phyloP scores from a whole-genome alignment of 768 basidiomycete genomes.

The Rubroboletus satanas region DNA sequence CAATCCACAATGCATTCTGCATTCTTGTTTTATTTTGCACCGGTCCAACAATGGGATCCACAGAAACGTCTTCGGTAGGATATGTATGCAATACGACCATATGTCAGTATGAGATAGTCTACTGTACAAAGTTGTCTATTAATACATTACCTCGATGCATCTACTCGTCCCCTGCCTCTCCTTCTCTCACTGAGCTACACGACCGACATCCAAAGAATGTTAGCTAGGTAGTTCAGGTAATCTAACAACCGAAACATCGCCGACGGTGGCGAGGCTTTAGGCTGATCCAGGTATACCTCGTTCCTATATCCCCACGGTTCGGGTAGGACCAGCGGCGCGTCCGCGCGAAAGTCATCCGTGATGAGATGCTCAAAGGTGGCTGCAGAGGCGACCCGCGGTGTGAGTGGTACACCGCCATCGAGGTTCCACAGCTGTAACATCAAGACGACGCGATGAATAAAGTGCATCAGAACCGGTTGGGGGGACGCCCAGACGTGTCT shows the following conservation, averaged over 20 bases:
- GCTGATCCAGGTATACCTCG: background rate
- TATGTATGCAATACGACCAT: no score
- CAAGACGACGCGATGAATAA: background rate
- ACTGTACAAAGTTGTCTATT: no score
- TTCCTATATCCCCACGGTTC: slow-evolving; percentile 19
- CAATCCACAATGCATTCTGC: no score
- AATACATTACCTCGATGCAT: no score
- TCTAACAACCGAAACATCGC: background rate
- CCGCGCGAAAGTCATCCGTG: slow-evolving; percentile 18
- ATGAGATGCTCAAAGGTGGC: slow-evolving; percentile 25
- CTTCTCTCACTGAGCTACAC: no score
- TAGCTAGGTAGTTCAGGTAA: background rate
- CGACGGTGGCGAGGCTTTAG: no score
- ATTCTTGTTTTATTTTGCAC: no score
- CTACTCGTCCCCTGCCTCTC: no score
- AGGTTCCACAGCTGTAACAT: slow-evolving; percentile 22
- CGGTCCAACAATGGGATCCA: no score
- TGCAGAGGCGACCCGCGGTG: slow-evolving; percentile 18
- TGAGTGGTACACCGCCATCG: slow-evolving; percentile 20
- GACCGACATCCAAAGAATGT: no score
- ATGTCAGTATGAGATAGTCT: no score
- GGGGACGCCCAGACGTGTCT: background rate
- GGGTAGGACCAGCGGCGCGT: slow-evolving; percentile 13
- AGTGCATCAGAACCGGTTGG: background rate
- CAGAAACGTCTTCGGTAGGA: no score